These are phyloP conservation scores for Wickerhamiella azyma DNA, from an alignment of 805 yeast species.

Conservation along the genomic window DNA sequence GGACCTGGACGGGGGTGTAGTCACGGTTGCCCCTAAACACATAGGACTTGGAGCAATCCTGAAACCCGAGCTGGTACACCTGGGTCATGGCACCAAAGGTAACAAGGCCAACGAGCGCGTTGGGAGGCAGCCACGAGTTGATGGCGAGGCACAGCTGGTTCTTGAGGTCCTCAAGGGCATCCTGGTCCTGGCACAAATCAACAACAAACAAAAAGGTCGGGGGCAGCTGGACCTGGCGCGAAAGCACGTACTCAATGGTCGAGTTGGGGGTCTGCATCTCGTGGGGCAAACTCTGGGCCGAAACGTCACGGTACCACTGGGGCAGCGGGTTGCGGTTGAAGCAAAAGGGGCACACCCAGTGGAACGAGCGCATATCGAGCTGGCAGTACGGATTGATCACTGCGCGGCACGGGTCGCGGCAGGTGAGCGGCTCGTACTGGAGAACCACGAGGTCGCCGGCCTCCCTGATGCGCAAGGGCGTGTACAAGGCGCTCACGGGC, in stretches of 20 bases:
- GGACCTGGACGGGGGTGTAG: conserved; percentile 40
- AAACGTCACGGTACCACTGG: conserved; percentile 61
- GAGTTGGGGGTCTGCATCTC: conserved; percentile 58
- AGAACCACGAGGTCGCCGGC: conserved; percentile 66
- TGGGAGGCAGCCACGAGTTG: conserved; percentile 63
- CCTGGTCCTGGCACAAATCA: conserved; percentile 82
- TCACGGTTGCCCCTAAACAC: conserved; percentile 87
- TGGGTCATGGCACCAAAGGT: conserved; percentile 86
- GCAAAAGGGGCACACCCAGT: conserved; percentile 85
- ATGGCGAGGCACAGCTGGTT: conserved; percentile 50
- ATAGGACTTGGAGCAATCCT: conserved; percentile 55
- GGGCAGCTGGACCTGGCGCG: conserved; percentile 68
- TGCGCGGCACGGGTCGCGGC: conserved; percentile 72
- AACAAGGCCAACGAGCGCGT: conserved; percentile 74
- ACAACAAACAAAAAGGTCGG: conserved; percentile 78
- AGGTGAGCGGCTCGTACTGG: conserved; percentile 71
- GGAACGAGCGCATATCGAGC: conserved; percentile 57
- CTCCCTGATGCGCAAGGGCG: conserved; percentile 59
- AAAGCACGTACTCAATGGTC: conserved; percentile 73
- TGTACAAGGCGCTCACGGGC: conserved; percentile 86
- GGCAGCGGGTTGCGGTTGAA: conserved; percentile 66
- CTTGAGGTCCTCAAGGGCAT: conserved; percentile 69
- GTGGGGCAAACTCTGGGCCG: conserved; percentile 64
- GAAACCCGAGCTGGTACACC: conserved; percentile 68
- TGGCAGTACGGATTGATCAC: conserved; percentile 79